Evolutionary conservation across 2,329 filamentous ascomycete genomes (phyloP).

Genomic region (Arthrobotrys megalospora): DNA sequence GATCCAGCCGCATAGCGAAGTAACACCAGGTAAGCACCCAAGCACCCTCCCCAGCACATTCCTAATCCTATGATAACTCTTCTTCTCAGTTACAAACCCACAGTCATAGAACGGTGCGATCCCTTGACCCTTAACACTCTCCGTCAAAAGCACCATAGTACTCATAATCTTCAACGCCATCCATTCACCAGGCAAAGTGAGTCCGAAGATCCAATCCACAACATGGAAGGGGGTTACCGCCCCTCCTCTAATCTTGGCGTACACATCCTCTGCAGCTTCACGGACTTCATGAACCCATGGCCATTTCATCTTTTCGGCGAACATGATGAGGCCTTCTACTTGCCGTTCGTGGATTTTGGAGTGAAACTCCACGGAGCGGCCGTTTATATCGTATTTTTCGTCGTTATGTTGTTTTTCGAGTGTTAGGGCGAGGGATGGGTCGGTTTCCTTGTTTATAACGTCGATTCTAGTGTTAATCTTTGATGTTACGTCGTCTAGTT

Average conservation of each 20-base stretch:
- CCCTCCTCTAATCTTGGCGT: constrained; percentile 46
- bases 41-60: constrained; percentile 45
- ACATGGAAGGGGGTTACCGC: constrained; percentile 36
- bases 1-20: constrained; percentile 48
- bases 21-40: constrained; percentile 36
- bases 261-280: constrained; percentile 49
- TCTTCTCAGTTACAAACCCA: constrained; percentile 21
- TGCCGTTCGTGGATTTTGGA: constrained; percentile 52
- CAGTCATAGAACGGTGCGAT: constrained; percentile 40
- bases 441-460: constrained; percentile 8
- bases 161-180: constrained; percentile 55
- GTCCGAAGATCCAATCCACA: constrained; percentile 49
- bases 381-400: constrained; percentile 38
- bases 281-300: constrained; percentile 52
- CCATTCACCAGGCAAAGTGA: constrained; percentile 47
- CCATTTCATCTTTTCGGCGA: constrained; percentile 51
- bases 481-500: constrained; percentile 19
- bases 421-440: constrained; percentile 10
- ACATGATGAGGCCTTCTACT: constrained; percentile 48
- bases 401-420: constrained; percentile 45
- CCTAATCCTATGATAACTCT: constrained; percentile 43
- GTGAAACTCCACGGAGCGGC: constrained; percentile 29
- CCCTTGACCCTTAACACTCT: constrained; percentile 36
- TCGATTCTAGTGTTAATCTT: constrained; percentile 25
- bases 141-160: constrained; percentile 40